These are phyloP conservation scores for Penicillium nucicola DNA, from an alignment of 495 filamentous ascomycete species.

Conservation along the genomic window DNA sequence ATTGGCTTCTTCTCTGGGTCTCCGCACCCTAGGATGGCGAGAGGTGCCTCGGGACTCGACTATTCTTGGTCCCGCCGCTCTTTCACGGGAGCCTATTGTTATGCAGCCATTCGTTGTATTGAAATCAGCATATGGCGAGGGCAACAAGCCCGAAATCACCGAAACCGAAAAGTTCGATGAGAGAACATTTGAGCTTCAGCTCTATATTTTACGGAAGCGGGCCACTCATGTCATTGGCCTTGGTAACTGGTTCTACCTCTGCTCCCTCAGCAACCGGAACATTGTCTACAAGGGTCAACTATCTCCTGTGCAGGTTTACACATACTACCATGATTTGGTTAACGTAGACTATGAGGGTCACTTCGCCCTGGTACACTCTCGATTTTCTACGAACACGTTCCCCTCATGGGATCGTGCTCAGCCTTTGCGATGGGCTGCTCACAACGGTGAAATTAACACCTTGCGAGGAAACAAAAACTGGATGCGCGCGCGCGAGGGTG, in stretches of 20 bases:
- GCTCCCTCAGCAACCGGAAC: slow-evolving; percentile 96
- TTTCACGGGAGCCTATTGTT: slow-evolving; percentile 91
- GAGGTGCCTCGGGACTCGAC: slow-evolving; percentile 90
- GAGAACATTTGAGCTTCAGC: slow-evolving; percentile 83
- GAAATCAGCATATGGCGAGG: slow-evolving; percentile 78
- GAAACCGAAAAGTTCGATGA: slow-evolving; percentile 82
- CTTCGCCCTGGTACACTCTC: slow-evolving; percentile 96
- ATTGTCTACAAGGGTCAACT: slow-evolving; percentile 99
- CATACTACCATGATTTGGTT: slow-evolving; percentile 97
- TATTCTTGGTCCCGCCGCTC: slow-evolving; percentile 88
- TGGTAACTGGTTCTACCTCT: slow-evolving; percentile 99
- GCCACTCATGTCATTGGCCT: slow-evolving; percentile 91
- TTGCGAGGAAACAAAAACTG: slow-evolving; percentile 99
- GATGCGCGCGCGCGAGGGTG: slow-evolving; percentile 97
- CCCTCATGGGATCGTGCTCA: slow-evolving; percentile 99
- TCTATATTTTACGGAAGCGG: slow-evolving; percentile 93
- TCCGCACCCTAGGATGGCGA: slow-evolving; percentile 95
- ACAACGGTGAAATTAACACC: slow-evolving; percentile 99
- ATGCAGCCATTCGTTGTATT: slow-evolving; percentile 95
- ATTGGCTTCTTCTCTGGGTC: slow-evolving; percentile 78
- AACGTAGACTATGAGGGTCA: slow-evolving; percentile 97
- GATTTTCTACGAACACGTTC: slow-evolving; percentile 99
- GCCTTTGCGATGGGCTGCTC: slow-evolving; percentile 93
- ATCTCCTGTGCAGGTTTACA: slow-evolving; percentile 95
- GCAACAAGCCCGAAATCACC: slow-evolving; percentile 74